phyloP scores from a whole-genome alignment of 2,329 filamentous ascomycete genomes.

The Xylaria sp. region DNA sequence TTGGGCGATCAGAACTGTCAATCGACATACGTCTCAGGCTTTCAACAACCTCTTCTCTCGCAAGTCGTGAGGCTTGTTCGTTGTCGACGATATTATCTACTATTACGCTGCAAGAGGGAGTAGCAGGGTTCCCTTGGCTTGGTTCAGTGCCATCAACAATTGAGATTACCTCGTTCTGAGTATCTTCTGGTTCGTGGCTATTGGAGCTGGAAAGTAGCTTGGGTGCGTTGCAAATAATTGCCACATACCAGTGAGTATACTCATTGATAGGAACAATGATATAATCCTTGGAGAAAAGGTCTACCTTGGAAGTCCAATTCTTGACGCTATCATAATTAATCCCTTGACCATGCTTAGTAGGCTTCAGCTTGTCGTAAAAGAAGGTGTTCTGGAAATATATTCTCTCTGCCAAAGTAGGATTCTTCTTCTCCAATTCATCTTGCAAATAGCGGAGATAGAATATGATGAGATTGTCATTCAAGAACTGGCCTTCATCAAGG shows the following conservation, averaged over 20 bases:
- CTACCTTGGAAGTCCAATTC: conserved; percentile 84
- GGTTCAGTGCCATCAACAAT: conserved; percentile 20
- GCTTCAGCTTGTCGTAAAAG: conserved; percentile 82
- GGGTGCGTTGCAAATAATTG: conserved; percentile 89
- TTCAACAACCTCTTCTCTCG: conserved; percentile 30
- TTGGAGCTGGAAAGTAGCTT: conserved; percentile 55
- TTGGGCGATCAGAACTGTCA: conserved; percentile 23
- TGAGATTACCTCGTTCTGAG: conserved; percentile 12
- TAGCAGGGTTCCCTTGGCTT: background rate
- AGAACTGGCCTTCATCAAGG: conserved; percentile 81
- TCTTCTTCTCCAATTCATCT: conserved; percentile 59
- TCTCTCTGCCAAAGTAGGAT: conserved; percentile 62
- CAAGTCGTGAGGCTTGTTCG: background rate
- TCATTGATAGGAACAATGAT: conserved; percentile 93
- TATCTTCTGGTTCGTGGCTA: background rate
- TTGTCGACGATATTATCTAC: background rate
- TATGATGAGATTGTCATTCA: conserved; percentile 91
- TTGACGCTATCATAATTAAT: conserved; percentile 88
- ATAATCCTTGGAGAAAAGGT: conserved; percentile 86
- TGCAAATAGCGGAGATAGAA: conserved; percentile 85
- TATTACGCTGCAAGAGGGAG: background rate
- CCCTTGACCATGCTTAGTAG: conserved; percentile 54
- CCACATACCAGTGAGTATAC: conserved; percentile 87
- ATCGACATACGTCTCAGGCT: conserved; percentile 40
- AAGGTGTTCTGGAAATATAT: conserved; percentile 93